These are phyloP conservation scores for Daldinia sp. DNA, from an alignment of 2,329 filamentous ascomycete genomes.

Conservation along the genomic window DNA sequence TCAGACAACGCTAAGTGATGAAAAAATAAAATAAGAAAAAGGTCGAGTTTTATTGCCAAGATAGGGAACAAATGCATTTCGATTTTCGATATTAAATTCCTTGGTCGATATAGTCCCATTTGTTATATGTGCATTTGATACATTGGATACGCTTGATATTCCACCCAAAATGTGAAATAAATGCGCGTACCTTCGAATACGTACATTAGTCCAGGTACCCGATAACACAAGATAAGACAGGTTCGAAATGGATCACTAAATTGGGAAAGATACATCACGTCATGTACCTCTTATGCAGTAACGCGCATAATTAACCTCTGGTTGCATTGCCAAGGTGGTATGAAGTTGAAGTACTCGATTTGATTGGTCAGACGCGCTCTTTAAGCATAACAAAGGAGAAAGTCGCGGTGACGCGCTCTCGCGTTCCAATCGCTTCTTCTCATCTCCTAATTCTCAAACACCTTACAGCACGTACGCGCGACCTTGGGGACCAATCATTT, in stretches of 20 bases:
- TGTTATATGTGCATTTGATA: no score
- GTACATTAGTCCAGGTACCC: background rate
- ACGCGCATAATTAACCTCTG: background rate
- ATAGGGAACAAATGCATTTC: background rate
- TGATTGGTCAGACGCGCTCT: slow-evolving; percentile 37
- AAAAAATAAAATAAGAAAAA: background rate
- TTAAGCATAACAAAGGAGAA: slow-evolving; percentile 34
- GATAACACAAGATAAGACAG: background rate
- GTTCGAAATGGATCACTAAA: slow-evolving; percentile 10
- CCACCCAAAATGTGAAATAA: background rate
- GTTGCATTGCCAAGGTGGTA: slow-evolving; percentile 29
- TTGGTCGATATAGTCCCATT: background rate
- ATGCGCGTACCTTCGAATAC: background rate
- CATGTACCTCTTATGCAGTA: background rate
- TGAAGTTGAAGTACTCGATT: slow-evolving; percentile 26
- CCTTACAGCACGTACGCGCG: slow-evolving; percentile 23
- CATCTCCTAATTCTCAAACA: slow-evolving; percentile 23
- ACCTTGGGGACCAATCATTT: slow-evolving; percentile 27
- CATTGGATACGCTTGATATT: background rate
- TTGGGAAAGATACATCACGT: slow-evolving; percentile 5
- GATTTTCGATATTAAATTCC: background rate
- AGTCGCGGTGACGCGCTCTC: slow-evolving; percentile 28
- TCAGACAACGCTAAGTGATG: background rate
- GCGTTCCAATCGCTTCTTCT: slow-evolving; percentile 23
- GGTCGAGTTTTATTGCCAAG: background rate